Conservation (phyloP, 176 grass and related monocot species). For the Phoenix roebelenii region DNA sequence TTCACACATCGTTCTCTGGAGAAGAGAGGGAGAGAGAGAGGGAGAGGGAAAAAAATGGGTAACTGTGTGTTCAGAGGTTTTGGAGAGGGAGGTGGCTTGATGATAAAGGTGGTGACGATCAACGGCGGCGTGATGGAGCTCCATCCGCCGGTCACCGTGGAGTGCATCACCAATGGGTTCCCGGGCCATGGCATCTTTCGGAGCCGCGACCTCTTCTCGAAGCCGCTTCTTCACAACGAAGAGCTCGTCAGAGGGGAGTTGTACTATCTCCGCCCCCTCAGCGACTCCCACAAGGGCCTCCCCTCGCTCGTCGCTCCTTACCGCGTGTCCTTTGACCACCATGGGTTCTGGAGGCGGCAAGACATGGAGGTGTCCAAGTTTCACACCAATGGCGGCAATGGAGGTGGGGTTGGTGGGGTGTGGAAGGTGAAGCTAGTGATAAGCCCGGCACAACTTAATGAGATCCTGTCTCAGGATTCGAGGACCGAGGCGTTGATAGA, state of each 20-base stretch:
- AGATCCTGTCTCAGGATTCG: neutral
- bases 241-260: neutral
- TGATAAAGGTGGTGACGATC: constrained; percentile 3
- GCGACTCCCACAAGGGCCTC: neutral
- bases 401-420: neutral
- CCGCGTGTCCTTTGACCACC: neutral
- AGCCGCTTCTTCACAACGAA: constrained; percentile 1
- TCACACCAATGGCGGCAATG: neutral
- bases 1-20: no score
- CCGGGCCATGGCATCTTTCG: constrained; percentile 1
- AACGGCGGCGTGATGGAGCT: constrained; percentile 3
- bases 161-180: constrained; percentile 5
- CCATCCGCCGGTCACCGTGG: neutral
- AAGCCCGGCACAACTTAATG: neutral
- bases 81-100: neutral
- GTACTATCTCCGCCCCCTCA: constrained; percentile 2
- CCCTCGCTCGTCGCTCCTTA: neutral
- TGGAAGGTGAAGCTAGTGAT: constrained; percentile 11
- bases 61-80: constrained; percentile 2
- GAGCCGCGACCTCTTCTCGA: neutral
- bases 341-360: neutral
- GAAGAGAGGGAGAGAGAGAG: no score
- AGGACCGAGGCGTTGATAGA: neutral
- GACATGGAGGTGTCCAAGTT: neutral
- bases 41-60: neutral